A percentile compares a stretch with the other conserved stretches of the same genome.
These are phyloP conservation scores for Colletotrichum acutatum DNA, from an alignment of 2,329 filamentous ascomycete species.

Conservation along the genomic window DNA sequence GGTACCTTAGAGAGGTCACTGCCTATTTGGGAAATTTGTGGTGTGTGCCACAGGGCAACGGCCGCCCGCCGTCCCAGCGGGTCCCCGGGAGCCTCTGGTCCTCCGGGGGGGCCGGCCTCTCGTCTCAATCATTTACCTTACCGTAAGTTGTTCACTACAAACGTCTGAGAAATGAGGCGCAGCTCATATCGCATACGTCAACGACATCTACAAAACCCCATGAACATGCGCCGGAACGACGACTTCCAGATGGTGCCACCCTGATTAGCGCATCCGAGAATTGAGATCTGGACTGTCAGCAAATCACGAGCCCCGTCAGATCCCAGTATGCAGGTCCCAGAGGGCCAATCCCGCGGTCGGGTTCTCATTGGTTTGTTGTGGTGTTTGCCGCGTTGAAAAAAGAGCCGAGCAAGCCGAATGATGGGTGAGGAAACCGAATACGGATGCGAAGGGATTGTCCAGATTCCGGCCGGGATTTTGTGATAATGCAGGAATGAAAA, in stretches of 20 bases:
- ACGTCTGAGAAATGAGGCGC: background rate
- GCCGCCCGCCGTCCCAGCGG: conserved; percentile 2
- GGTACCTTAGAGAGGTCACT: background rate
- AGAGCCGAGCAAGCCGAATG: background rate
- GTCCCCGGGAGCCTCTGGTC: background rate
- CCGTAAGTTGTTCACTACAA: background rate
- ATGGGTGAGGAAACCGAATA: background rate
- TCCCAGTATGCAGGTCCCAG: background rate
- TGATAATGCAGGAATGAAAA: background rate
- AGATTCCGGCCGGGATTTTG: background rate
- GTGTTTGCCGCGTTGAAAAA: background rate
- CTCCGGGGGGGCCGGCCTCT: too few species aligned
- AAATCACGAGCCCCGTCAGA: background rate
- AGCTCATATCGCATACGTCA: background rate
- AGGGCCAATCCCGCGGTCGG: background rate
- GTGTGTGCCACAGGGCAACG: background rate
- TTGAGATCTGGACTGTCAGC: background rate
- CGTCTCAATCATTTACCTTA: background rate
- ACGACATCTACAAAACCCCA: background rate
- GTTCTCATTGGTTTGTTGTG: background rate
- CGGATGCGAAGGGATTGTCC: background rate
- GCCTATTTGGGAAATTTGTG: conserved; percentile 26
- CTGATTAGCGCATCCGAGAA: background rate
- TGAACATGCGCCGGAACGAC: background rate
- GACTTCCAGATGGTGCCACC: background rate